phyloP scores from a whole-genome alignment of 2,329 filamentous ascomycete species.

The Aureobasidium subglaciale region DNA sequence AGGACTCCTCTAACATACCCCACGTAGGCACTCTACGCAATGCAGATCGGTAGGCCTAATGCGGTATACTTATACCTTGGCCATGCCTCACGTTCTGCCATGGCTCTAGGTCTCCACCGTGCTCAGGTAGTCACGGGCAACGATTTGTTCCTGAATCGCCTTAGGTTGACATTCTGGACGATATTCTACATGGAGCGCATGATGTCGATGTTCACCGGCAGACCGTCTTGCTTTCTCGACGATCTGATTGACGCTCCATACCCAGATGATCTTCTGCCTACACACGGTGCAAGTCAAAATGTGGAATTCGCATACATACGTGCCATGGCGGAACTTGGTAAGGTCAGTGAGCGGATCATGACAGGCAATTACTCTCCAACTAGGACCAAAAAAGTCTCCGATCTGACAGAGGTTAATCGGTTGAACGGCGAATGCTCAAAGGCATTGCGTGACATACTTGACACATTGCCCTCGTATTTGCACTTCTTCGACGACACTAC shows the following conservation, averaged over 20 bases:
- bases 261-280: background rate
- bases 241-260: slow-evolving; percentile 6
- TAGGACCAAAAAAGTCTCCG: background rate
- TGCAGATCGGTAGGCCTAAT: slow-evolving; percentile 13
- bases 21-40: slow-evolving; percentile 4
- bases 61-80: slow-evolving; percentile 9
- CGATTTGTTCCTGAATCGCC: background rate
- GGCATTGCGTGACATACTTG: background rate
- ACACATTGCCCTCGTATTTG: background rate
- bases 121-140: slow-evolving; percentile 5
- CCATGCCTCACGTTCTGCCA: slow-evolving; percentile 10
- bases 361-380: background rate
- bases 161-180: slow-evolving; percentile 8
- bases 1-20: too few species aligned
- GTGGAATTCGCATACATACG: slow-evolving; percentile 11
- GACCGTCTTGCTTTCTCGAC: slow-evolving; percentile 8
- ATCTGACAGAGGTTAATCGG: background rate
- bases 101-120: slow-evolving; percentile 15
- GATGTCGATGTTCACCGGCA: slow-evolving; percentile 4
- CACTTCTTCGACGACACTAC: slow-evolving; percentile 3
- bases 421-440: background rate
- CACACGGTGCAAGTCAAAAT: background rate
- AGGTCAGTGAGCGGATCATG: slow-evolving; percentile 6
- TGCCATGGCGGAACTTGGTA: slow-evolving; percentile 6
- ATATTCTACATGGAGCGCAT: slow-evolving; percentile 13